A percentile compares a stretch with the other conserved stretches of the same genome.
Conservation (phyloP, 257 asterid species). For the Petrea volubilis region DNA sequence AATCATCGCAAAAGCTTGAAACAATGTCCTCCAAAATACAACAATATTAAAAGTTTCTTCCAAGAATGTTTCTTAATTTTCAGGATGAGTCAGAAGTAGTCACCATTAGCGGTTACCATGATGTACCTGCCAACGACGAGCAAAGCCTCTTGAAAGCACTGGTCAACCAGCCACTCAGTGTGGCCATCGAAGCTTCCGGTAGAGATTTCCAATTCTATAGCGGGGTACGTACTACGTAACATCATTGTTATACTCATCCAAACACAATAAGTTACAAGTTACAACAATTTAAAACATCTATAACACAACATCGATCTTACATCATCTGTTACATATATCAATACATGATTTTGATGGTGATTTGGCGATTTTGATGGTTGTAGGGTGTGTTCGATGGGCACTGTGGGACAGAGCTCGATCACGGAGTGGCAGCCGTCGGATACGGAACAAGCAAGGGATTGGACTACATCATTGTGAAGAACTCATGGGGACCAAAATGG, state of each 20-base stretch:
- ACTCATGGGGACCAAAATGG: conserved; percentile 70
- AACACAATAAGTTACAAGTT: too few relatives aligned
- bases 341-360: too few relatives aligned
- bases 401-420: conserved; percentile 57
- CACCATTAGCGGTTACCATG: conserved; percentile 48
- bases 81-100: conserved; percentile 46
- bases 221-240: conserved; percentile 46
- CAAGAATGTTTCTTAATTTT: not conserved
- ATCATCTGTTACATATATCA: not conserved
- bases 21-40: not conserved
- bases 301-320: not conserved
- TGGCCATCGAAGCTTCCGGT: conserved; percentile 81
- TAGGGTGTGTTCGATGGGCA: conserved; percentile 66
- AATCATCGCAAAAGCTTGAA: not conserved
- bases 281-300: too few relatives aligned
- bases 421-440: conserved; percentile 71
- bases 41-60: not conserved
- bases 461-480: conserved; percentile 55
- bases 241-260: too few relatives aligned
- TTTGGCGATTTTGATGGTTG: conserved; percentile 1
- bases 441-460: conserved; percentile 50
- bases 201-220: conserved; percentile 73
- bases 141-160: conserved; percentile 61
- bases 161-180: conserved; percentile 75
- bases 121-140: conserved; percentile 69